Evolutionary conservation across 192 early-diverging fungal genomes (phyloP).

Genomic region (Haplosporangium gracile): DNA sequence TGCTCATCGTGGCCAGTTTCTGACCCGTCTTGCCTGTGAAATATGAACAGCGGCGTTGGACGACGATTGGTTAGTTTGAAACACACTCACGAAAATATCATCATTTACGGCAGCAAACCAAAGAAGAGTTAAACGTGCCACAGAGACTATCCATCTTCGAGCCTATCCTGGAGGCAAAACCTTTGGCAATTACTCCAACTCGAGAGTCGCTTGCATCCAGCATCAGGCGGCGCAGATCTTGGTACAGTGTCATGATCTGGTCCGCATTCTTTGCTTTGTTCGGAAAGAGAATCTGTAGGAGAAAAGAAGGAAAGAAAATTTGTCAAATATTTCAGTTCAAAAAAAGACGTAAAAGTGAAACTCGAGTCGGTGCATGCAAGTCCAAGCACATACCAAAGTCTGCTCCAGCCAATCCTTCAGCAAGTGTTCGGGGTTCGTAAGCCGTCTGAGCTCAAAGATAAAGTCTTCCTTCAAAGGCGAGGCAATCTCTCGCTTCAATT

Average conservation of each 20-base stretch:
- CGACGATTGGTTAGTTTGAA: background rate
- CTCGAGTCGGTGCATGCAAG: background rate
- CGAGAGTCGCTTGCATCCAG: conserved; percentile 56
- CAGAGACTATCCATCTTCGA: conserved; percentile 58
- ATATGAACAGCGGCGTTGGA: background rate
- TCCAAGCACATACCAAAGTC: conserved; percentile 42
- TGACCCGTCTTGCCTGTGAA: conserved; percentile 65
- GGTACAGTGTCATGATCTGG: conserved; percentile 59
- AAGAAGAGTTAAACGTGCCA: conserved; percentile 20
- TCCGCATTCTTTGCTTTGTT: conserved; percentile 36
- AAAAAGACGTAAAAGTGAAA: background rate
- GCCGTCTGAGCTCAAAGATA: conserved; percentile 71
- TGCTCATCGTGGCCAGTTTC: conserved; percentile 57
- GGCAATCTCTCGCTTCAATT: conserved; percentile 50
- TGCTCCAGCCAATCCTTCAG: conserved; percentile 77
- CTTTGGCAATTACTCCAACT: conserved; percentile 50
- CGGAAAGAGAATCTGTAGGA: conserved; percentile 33
- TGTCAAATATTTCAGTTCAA: background rate
- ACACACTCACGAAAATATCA: background rate
- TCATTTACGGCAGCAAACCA: background rate
- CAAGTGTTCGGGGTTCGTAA: conserved; percentile 77
- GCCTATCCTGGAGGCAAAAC: conserved; percentile 52
- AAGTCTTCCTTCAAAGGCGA: conserved; percentile 70
- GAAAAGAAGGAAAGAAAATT: background rate
- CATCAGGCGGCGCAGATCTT: conserved; percentile 66